Evolutionary conservation across 305 asterid species (phyloP).

Genomic region (Caryopteris hybrid): DNA sequence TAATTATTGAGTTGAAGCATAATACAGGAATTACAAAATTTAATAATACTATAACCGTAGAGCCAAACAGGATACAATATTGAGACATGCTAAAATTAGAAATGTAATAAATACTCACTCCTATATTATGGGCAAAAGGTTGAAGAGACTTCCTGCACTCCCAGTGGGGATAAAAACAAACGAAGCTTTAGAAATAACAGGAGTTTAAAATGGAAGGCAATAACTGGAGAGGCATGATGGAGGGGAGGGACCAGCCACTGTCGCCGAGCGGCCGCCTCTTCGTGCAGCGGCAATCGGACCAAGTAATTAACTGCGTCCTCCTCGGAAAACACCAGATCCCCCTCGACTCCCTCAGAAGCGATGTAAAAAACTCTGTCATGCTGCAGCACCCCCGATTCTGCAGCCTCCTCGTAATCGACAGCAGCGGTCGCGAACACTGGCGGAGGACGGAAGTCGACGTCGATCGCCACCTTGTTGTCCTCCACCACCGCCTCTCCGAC

Average conservation of each 20-base stretch:
- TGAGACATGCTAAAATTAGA: no score
- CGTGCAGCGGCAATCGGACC: constrained; percentile 41
- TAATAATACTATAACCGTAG: no score
- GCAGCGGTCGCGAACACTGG: constrained; percentile 63
- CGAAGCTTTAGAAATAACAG: neutral
- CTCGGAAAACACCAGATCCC: constrained; percentile 28
- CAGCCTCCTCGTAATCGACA: constrained; percentile 59
- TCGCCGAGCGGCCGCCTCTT: constrained; percentile 78
- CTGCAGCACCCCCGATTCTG: constrained; percentile 64
- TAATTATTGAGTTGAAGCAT: no score
- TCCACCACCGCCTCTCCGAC: constrained; percentile 22
- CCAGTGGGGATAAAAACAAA: neutral
- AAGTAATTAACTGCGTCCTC: constrained; percentile 43
- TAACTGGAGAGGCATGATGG: neutral
- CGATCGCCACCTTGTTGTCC: constrained; percentile 57
- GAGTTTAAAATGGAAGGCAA: neutral
- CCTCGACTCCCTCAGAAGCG: constrained; percentile 36
- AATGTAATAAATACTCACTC: no score
- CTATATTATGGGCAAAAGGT: no score
- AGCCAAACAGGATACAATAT: no score
- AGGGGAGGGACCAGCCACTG: constrained; percentile 50
- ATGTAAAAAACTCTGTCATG: constrained; percentile 36
- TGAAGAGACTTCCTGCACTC: no score
- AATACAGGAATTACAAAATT: no score
- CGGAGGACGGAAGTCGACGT: constrained; percentile 45